Evolutionary conservation across 2,329 filamentous ascomycete species (phyloP), one percentile per base, ranked within the genome.

Genomic region (Fusarium virguliforme): DNA sequence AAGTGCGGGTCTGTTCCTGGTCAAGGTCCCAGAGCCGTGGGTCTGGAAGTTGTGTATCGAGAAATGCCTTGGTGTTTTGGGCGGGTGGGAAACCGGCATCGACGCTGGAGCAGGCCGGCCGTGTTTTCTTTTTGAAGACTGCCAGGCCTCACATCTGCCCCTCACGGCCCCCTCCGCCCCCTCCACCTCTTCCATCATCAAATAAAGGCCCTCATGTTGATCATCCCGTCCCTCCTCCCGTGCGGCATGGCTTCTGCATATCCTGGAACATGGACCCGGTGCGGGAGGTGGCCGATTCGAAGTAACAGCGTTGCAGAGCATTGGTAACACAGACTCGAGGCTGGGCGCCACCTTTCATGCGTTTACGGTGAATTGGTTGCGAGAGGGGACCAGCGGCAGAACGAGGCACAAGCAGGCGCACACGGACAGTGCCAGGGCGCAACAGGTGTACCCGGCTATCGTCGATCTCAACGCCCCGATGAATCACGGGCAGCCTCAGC

Each of bases 211-310:
- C 32, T 22, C 32, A 51, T 51, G 55, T 10, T 28, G 53, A 43
- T 38, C 15, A 55, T 60, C 22, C 35, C 24, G 28, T 28, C 34
- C 9, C 34, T 18, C 18, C 50, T 58, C 46, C 38, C 35, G 54
- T 61, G 46, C 48, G 55, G 60, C 41, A 56, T 67, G 43, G 46
- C 53, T 60, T 65, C 40, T 24, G 15, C 61, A 22, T 34, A 41
- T 56, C 43, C 34, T 18, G 51, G n/a, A 13, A 26, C 43, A 40
- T 18, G 18, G 8, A 15, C n/a, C 26, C 30, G 18, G 22, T 53
- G 48, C 18, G 63, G 38, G 46, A 57, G n/a, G 38, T 34, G 41
- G 58, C 54, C 65, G 68, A 63, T 15, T 37, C 40, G 56, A 18
- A 30, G 40, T 37, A 48, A 43, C 24, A 48, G 10, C 26, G 24